Evolutionary conservation across 768 basidiomycete genomes (phyloP), one percentile per base, ranked within the genome.

Genomic region (Tricholoma hemisulphureum): DNA sequence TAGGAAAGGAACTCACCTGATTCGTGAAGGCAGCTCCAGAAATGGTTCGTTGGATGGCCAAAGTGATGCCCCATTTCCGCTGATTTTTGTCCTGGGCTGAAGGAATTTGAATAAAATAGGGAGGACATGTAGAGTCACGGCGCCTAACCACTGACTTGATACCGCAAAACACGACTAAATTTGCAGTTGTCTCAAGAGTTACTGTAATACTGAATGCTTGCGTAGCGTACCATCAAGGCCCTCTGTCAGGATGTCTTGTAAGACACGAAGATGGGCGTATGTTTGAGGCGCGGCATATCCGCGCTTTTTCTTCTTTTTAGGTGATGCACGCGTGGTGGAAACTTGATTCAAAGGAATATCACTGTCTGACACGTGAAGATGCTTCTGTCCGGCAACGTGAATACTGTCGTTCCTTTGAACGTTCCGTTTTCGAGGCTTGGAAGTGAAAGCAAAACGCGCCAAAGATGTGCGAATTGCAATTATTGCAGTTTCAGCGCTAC

Each of bases 11-110:
- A 62, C 67, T 29, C 61, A 84, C 91, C 87, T 45, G 89, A 85
- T 41, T 76, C 75, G 62, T 88, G 76, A 0, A 95, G 75, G 58
- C 88, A 89, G 43, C 71, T 75, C 88, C 89, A 93, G 69, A 93
- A 93, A 61, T 92, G 90, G 64, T 95, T 94, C 2, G 85, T 86
- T 0, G 85, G 86, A 64, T 88, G 83, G 1, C 85, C 88, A 63
- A 85, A 95, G 67, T 94, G 91, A 68, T 91, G 88, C 0, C 92
- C 92, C 2, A 78, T 75, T 56, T 78, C 77, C 0, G 88, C 86
- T 0, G 91, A 92, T 67, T 75, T 80, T 60, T 80, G 70, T 1
- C 90, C 91, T 2, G 88, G 88, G 64, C 87, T 91, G 45, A 0
- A 53, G 28, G 29, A 20, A 26, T 13, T 10, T 5, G 23, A 20